These are phyloP conservation scores for Trichoderma asperellum DNA, from an alignment of 2,329 filamentous ascomycete genomes.

Conservation along the genomic window DNA sequence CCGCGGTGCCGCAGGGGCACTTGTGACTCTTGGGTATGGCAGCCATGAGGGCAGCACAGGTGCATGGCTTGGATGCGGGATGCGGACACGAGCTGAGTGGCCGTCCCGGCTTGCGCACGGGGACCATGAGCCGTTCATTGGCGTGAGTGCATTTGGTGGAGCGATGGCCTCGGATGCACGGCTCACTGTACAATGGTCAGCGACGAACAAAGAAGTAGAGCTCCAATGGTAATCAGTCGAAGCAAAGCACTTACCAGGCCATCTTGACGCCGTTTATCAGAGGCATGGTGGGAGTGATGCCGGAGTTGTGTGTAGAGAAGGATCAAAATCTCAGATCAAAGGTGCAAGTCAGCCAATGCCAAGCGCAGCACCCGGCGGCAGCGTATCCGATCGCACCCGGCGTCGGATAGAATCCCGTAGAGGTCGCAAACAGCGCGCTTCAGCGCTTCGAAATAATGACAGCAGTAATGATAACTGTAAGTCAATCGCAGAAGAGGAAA, in stretches of 20 bases:
- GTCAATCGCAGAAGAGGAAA: not conserved
- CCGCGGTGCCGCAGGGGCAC: conserved; percentile 54
- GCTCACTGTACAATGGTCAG: conserved; percentile 55
- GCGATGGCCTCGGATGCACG: conserved; percentile 75
- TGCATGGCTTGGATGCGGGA: conserved; percentile 62
- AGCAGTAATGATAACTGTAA: not conserved
- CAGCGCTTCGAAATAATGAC: not conserved
- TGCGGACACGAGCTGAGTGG: conserved; percentile 73
- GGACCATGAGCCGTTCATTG: conserved; percentile 68
- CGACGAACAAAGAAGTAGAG: not conserved
- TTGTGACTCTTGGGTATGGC: conserved; percentile 63
- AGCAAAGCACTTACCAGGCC: conserved; percentile 63
- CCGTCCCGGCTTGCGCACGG: conserved; percentile 72
- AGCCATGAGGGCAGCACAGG: conserved; percentile 65
- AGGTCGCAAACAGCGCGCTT: conserved; percentile 10
- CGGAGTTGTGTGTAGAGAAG: not conserved
- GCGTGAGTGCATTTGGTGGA: conserved; percentile 75
- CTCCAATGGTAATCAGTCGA: not conserved
- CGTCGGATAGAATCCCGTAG: not conserved
- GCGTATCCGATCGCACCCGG: not conserved
- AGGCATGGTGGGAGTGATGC: conserved; percentile 55
- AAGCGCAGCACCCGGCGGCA: not conserved
- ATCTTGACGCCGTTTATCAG: conserved; percentile 72
- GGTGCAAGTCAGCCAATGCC: not conserved
- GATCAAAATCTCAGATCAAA: not conserved